Evolutionary conservation across 1,284 basidiomycete species (phyloP).

Genomic region (Cryptococcus maquisensis): DNA sequence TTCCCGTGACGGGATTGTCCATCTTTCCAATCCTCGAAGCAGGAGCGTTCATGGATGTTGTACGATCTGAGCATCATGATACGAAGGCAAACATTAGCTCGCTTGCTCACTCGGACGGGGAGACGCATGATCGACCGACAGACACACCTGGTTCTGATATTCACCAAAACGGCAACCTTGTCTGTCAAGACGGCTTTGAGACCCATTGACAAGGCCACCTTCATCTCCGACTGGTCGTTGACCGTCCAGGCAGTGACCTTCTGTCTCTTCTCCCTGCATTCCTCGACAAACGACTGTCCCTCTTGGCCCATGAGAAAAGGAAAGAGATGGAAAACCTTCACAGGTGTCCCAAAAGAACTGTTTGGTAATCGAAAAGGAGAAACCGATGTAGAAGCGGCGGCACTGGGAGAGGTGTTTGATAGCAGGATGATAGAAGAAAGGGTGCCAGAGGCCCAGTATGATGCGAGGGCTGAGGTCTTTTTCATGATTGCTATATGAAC

Average conservation of each 20-base stretch:
- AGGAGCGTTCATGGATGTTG: slow-evolving; percentile 27
- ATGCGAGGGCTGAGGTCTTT: slow-evolving; percentile 79
- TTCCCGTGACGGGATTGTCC: slow-evolving; percentile 45
- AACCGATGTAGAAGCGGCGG: slow-evolving; percentile 81
- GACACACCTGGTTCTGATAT: slow-evolving; percentile 42
- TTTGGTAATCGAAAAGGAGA: slow-evolving; percentile 62
- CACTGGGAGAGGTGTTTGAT: slow-evolving; percentile 68
- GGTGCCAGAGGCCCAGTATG: slow-evolving; percentile 85
- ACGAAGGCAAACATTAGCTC: background rate
- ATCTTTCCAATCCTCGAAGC: slow-evolving; percentile 27
- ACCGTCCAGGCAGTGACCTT: slow-evolving; percentile 94
- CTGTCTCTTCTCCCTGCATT: slow-evolving; percentile 78
- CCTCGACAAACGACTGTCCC: slow-evolving; percentile 63
- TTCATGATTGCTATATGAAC: slow-evolving; percentile 67
- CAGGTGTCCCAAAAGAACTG: slow-evolving; percentile 91
- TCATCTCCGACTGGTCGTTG: slow-evolving; percentile 87
- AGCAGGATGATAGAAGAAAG: slow-evolving; percentile 77
- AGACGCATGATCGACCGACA: background rate
- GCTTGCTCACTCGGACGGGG: too few species aligned
- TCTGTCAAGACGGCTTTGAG: slow-evolving; percentile 91
- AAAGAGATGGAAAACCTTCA: slow-evolving; percentile 82
- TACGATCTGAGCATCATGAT: slow-evolving; percentile 25
- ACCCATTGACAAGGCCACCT: slow-evolving; percentile 84
- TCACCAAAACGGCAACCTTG: slow-evolving; percentile 38
- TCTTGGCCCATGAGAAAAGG: slow-evolving; percentile 65